Conservation (phyloP, 495 filamentous ascomycete species). For the Podospora fimiseda region DNA sequence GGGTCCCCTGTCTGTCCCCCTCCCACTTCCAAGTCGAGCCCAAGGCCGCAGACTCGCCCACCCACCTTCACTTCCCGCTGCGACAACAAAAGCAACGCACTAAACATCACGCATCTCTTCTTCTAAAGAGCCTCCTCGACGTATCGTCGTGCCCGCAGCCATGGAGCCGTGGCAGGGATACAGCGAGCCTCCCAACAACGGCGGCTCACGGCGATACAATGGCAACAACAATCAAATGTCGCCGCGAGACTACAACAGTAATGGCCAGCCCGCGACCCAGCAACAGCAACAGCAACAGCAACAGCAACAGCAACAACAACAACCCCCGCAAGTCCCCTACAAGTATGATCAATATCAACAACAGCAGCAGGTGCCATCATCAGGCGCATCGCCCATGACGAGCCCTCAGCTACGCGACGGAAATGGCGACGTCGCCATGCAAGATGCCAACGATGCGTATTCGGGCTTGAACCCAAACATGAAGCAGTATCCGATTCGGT, state of each 20-base stretch:
- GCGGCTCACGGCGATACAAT: constrained; percentile 46
- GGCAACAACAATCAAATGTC: constrained; percentile 39
- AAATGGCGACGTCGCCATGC: constrained; percentile 85
- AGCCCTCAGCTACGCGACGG: constrained; percentile 64
- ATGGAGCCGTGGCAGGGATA: constrained; percentile 56
- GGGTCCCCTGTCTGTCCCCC: not conserved
- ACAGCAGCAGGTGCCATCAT: constrained; percentile 29
- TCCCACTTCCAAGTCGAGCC: not conserved
- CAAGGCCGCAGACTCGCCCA: not conserved
- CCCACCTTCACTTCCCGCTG: not conserved
- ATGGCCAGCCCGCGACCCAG: constrained; percentile 21
- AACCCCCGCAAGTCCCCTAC: constrained; percentile 58
- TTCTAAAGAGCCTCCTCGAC: constrained; percentile 3
- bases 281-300: constrained; percentile 39
- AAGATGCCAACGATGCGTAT: constrained; percentile 78
- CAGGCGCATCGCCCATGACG: constrained; percentile 58
- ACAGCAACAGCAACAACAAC: constrained; percentile 40
- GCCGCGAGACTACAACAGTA: constrained; percentile 36
- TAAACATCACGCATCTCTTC: constrained; percentile 4
- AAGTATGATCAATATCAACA: constrained; percentile 64
- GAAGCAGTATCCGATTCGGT: constrained; percentile 67
- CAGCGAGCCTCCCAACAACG: constrained; percentile 35
- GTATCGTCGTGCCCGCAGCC: constrained; percentile 26
- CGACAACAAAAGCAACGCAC: constrained; percentile 1
- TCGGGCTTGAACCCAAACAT: constrained; percentile 47